Evolutionary conservation across 169 alveolate genomes (phyloP).

Genomic region (Cryptosporidium canis): DNA sequence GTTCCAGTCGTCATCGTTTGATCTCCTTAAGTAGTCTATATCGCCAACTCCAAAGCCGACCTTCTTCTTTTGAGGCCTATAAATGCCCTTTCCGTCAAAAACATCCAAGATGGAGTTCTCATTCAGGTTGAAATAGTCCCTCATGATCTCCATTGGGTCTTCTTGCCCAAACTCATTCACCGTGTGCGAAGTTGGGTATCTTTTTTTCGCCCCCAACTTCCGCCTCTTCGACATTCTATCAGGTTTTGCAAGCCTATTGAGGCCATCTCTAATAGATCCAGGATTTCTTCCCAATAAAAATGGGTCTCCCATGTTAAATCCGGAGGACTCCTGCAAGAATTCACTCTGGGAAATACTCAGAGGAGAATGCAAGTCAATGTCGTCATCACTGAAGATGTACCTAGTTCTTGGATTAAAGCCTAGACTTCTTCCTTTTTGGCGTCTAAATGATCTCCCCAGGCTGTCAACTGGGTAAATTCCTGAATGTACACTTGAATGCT

Average conservation of each 20-base stretch:
- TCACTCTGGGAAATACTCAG: slow-evolving; percentile 58
- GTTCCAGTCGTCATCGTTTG: slow-evolving; percentile 49
- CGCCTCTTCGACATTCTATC: background rate
- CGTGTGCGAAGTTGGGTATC: slow-evolving; percentile 5
- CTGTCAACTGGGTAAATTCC: slow-evolving; percentile 14
- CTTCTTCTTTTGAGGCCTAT: slow-evolving; percentile 16
- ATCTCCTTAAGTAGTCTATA: slow-evolving; percentile 29
- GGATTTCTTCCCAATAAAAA: background rate
- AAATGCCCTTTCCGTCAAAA: slow-evolving; percentile 43
- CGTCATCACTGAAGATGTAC: slow-evolving; percentile 25
- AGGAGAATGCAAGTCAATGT: slow-evolving; percentile 16
- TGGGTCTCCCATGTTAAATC: slow-evolving; percentile 32
- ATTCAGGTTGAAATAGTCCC: slow-evolving; percentile 6
- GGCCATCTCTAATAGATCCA: background rate
- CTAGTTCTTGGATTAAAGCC: slow-evolving; percentile 49
- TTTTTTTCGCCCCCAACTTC: background rate
- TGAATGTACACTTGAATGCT: background rate
- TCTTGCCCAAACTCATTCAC: slow-evolving; percentile 55
- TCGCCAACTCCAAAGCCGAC: slow-evolving; percentile 32
- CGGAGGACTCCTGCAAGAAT: slow-evolving; percentile 17
- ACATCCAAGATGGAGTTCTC: slow-evolving; percentile 46
- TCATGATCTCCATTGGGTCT: slow-evolving; percentile 46
- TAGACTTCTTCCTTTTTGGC: background rate
- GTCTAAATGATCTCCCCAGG: background rate
- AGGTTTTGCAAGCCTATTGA: background rate